phyloP scores from a whole-genome alignment of 2,329 filamentous ascomycete species.

The Venturia oleaginea region DNA sequence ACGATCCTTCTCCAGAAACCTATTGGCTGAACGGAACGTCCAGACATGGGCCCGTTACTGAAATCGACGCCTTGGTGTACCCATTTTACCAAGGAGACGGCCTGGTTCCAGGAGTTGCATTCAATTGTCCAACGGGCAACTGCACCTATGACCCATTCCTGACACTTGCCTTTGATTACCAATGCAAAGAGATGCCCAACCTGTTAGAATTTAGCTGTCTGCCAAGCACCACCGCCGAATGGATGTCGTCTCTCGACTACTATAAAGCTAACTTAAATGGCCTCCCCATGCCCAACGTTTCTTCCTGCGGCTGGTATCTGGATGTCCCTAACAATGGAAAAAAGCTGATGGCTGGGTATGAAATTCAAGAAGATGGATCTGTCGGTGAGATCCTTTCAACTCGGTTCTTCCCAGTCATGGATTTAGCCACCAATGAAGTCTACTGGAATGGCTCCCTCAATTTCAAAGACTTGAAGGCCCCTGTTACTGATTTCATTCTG shows the following conservation, averaged over 20 bases:
- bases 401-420: constrained; percentile 3
- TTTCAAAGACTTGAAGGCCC: constrained; percentile 1
- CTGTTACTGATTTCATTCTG: constrained; percentile 11
- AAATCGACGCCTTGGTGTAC: not conserved
- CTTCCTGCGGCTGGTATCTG: constrained; percentile 11
- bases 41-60: too few species aligned
- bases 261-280: not conserved
- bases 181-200: constrained; percentile 5
- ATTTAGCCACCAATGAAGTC: not conserved
- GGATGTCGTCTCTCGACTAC: not conserved
- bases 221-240: not conserved
- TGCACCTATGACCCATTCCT: constrained; percentile 13
- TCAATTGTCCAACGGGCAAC: constrained; percentile 13
- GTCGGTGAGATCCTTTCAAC: constrained; percentile 6
- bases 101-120: not conserved
- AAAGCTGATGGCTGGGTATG: constrained; percentile 13
- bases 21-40: not conserved
- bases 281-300: constrained; percentile 1
- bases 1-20: not conserved
- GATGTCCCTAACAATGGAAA: constrained; percentile 12
- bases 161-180: constrained; percentile 11
- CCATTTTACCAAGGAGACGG: not conserved
- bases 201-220: not conserved
- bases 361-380: not conserved
- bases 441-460: constrained; percentile 12